Evolutionary conservation across 2,329 filamentous ascomycete genomes (phyloP).

Genomic region (Alternaria metachromatica): DNA sequence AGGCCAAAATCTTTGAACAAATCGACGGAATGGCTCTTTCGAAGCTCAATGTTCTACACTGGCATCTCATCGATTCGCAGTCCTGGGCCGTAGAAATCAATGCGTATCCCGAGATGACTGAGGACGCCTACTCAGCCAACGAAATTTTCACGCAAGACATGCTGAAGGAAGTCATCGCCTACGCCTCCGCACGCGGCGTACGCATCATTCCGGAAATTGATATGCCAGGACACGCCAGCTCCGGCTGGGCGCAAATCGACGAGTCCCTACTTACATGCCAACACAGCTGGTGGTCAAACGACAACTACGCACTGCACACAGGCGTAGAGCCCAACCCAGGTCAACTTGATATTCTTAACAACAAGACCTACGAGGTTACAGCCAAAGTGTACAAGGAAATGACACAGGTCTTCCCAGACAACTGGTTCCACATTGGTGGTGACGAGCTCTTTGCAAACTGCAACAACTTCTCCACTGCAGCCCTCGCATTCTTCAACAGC

Average conservation of each 20-base stretch:
- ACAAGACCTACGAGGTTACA: constrained; percentile 63
- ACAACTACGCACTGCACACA: constrained; percentile 61
- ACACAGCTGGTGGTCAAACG: constrained; percentile 68
- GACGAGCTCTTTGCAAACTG: constrained; percentile 64
- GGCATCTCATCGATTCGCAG: constrained; percentile 63
- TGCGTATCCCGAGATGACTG: constrained; percentile 59
- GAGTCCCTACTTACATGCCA: constrained; percentile 63
- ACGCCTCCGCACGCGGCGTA: constrained; percentile 63
- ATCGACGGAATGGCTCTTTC: constrained; percentile 62
- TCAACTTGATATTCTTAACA: constrained; percentile 63
- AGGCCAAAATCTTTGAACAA: constrained; percentile 61
- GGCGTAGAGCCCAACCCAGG: constrained; percentile 64
- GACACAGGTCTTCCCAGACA: constrained; percentile 58
- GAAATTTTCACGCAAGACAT: constrained; percentile 56
- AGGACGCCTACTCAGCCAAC: constrained; percentile 61
- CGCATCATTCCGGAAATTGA: constrained; percentile 68
- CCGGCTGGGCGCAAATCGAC: constrained; percentile 64
- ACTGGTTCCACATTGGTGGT: constrained; percentile 63
- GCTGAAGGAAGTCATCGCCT: constrained; percentile 55
- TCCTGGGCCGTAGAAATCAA: constrained; percentile 62
- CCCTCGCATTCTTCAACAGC: constrained; percentile 58
- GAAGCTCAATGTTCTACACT: constrained; percentile 65
- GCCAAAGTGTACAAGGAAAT: constrained; percentile 62
- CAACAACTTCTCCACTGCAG: constrained; percentile 63
- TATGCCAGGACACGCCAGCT: constrained; percentile 65